phyloP scores from a whole-genome alignment of 2,329 filamentous ascomycete genomes.

The Grosmannia clavigera region DNA sequence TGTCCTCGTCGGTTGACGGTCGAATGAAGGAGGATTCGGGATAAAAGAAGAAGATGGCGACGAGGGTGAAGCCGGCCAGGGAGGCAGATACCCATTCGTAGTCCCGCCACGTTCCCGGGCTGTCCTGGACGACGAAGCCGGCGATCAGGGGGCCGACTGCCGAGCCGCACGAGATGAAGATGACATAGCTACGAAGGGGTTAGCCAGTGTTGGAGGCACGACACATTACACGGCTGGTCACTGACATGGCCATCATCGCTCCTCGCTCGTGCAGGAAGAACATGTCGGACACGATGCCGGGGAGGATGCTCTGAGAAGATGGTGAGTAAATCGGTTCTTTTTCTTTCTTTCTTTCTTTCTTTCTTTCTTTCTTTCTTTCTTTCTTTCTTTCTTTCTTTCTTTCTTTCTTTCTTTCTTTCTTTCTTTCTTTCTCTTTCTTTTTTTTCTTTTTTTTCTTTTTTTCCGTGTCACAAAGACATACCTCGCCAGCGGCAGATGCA shows the following conservation, averaged over 20 bases:
- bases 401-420: no score
- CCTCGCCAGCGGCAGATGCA: constrained; percentile 8
- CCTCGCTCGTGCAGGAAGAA: constrained; percentile 9
- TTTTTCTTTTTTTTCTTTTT: no score
- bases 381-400: no score
- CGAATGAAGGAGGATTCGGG: not conserved
- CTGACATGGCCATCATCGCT: constrained; percentile 7
- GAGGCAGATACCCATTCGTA: constrained; percentile 5
- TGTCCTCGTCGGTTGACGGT: not conserved
- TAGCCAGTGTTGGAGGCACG: not conserved
- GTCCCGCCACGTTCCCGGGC: constrained; percentile 6
- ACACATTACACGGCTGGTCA: no score
- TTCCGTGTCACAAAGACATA: not conserved
- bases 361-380: no score
- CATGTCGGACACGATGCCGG: constrained; percentile 7
- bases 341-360: no score
- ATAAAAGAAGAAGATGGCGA: not conserved
- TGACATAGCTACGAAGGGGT: constrained; percentile 3
- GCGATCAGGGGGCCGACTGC: constrained; percentile 7
- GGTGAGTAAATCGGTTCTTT: not conserved
- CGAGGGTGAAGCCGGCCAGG: constrained; percentile 2
- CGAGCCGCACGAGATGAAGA: constrained; percentile 6
- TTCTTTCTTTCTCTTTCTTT: no score
- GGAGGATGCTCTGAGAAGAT: constrained; percentile 5
- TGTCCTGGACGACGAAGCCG: constrained; percentile 2